Evolutionary conservation across 73 alveolate genomes (phyloP).

Genomic region (Stentor coeruleus): DNA sequence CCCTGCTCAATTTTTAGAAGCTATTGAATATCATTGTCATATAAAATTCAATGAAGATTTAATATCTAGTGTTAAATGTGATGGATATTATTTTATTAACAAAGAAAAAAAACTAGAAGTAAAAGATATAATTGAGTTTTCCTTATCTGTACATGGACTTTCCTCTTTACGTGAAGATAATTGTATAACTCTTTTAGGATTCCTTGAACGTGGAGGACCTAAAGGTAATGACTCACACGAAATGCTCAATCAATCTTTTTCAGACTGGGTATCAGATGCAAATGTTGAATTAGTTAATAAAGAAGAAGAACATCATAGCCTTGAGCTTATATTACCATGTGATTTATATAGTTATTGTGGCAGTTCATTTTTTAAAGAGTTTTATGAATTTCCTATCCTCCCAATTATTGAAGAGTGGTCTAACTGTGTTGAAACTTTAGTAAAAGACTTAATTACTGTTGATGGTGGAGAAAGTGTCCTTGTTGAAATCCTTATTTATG

Average conservation of each 20-base stretch:
- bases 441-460: constrained; percentile 55
- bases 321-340: constrained; percentile 16
- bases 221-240: constrained; percentile 16
- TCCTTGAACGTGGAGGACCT: constrained; percentile 23
- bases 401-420: constrained; percentile 52
- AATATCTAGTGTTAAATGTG: constrained; percentile 28
- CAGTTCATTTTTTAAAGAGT: constrained; percentile 21
- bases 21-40: constrained; percentile 33
- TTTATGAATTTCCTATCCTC: constrained; percentile 40
- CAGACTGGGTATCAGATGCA: constrained; percentile 21
- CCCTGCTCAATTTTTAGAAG: constrained; percentile 47
- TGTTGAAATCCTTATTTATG: constrained; percentile 43
- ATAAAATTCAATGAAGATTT: constrained; percentile 33
- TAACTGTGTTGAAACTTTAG: constrained; percentile 39
- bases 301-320: constrained; percentile 2
- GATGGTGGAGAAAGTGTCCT: constrained; percentile 54
- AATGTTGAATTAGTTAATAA: neutral
- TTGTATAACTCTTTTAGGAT: constrained; percentile 7
- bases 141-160: neutral
- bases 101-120: constrained; percentile 17
- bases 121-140: neutral
- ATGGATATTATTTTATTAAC: constrained; percentile 30
- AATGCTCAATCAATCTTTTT: constrained; percentile 20
- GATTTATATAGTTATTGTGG: neutral
- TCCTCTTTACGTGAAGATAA: constrained; percentile 1